Base-by-base conservation (phyloP, 495 filamentous ascomycete species). In the Letharia columbiana region DNA sequence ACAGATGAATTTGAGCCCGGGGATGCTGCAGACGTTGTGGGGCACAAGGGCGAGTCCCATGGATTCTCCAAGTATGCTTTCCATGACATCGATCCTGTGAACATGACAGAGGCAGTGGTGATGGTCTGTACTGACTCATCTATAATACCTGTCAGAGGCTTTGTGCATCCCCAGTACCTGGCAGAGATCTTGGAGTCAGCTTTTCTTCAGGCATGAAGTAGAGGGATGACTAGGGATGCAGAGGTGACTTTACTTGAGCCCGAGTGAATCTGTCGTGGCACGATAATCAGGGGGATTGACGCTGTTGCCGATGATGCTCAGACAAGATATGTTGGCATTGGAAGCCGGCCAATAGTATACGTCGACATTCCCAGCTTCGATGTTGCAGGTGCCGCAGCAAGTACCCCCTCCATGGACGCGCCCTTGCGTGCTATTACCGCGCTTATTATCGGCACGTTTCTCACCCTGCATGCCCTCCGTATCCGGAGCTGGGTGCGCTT, bases 351-450 rank as follows among this genome's bases (percentile, higher is more conserved):
- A 65, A 54, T 65, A 65, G 42, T 65, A 65, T 1, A 65, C 41
- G 41, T 65, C 63, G n/a, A 65, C 63, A 41, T 65, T 65, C 23
- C 49, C 39, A 45, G 63, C 50, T 23, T 54, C 63, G 41, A 65
- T 65, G 15, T 41, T 54, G 23, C 50, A 59, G 28, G 17, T 42
- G 37, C 63, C 52, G 44, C 63, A 65, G 37, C 63, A 65, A 5
- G 50, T 65, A 18, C 41, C 60, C 7, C 57, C 31, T 52, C 49
- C 49, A 28, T 52, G 0, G 4, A 28, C 9, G 12, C 10, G 4
- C n/a, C 49, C 49, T 28, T 12, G 17, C 3, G 49, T 52, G 20
- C n/a, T 52, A 7, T 23, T 23, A 52, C 28, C 49, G n/a, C 49
- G 49, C 12, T 52, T 52, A 28, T 11, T n/a, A 52, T 52, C 28